Base-by-base conservation (phyloP, 371 early-diverging fungal genomes). In the Apophysomyces sp. region DNA sequence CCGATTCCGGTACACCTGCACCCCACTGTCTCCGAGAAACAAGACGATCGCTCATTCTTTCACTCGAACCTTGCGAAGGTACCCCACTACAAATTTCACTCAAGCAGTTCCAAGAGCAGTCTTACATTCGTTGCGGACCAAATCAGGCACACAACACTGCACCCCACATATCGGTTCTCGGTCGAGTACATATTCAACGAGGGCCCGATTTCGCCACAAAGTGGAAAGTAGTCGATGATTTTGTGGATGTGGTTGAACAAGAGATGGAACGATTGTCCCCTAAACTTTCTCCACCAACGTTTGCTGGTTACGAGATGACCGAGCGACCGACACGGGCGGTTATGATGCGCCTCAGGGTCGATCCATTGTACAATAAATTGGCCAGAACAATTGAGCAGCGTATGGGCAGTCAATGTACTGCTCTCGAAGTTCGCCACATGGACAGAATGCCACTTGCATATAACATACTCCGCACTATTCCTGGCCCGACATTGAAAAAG, bases 111-210 rank as follows among this genome's bases (percentile, higher is more conserved):
- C 71, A 74, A 44, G 71, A 74, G 59, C 64, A 57, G n/a, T 60
- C 66, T 1, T 60, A 65, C 57, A 24, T 53, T 41, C 54, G 59
- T 21, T 68, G 63, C 59, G 74, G 74, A 2, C 74, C 74, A 27
- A 74, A 74, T 51, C 71, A 74, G 39, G 68, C 71, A 9, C 74
- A 74, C 27, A 70, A 62, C 13, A 67, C 64, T 18, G 62, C 58
- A 8, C 57, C 71, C 12, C 71, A 74, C 41, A 49, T 67, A 12
- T 62, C 71, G 6, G 60, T 72, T 37, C 44, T 72, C 16, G 61
- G 59, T 15, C 36, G 66, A 31, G 55, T 66, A 7, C 32, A 68
- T 34, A 72, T 72, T 21, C 66, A 72, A 60, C 36, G 69, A 40
- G 63, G 69, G 4, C 7, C 39, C 4, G 68, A 72, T 21, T 60